phyloP scores from a whole-genome alignment of 2,329 filamentous ascomycete genomes.

The Didymella pinodella region DNA sequence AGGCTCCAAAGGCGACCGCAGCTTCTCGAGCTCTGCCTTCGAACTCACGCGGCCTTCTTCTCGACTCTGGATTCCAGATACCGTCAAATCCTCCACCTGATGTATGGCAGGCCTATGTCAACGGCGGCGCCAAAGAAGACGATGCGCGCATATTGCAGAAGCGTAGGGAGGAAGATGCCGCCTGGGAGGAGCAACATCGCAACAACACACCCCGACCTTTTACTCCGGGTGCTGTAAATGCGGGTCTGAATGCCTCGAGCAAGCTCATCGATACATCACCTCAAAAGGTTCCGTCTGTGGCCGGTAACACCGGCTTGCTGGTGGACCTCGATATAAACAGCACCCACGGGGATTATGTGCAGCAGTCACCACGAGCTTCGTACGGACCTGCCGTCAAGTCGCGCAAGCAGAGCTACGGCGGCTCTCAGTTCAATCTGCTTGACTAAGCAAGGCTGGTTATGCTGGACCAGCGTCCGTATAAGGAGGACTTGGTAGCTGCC shows the following conservation, averaged over 20 bases:
- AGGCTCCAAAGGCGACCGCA: slow-evolving; percentile 19
- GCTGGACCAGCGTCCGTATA: neutral
- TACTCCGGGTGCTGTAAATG: neutral
- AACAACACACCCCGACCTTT: neutral
- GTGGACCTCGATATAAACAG: slow-evolving; percentile 28
- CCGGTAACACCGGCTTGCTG: slow-evolving; percentile 27
- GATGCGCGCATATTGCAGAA: slow-evolving; percentile 29
- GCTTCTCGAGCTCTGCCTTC: slow-evolving; percentile 3
- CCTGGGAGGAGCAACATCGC: slow-evolving; percentile 18
- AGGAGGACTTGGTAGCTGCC: neutral
- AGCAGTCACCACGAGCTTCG: neutral
- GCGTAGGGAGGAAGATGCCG: slow-evolving; percentile 24
- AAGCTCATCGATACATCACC: slow-evolving; percentile 32
- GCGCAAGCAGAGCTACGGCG: neutral
- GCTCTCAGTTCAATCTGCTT: slow-evolving; percentile 21
- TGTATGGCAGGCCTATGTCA: slow-evolving; percentile 29
- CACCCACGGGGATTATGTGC: neutral
- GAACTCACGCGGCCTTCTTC: slow-evolving; percentile 7
- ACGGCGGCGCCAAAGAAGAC: slow-evolving; percentile 31
- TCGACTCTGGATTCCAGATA: slow-evolving; percentile 14
- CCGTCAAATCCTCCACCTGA: slow-evolving; percentile 6
- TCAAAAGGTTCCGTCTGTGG: slow-evolving; percentile 9
- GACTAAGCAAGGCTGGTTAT: slow-evolving; percentile 18
- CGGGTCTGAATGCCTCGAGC: neutral
- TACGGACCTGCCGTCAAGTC: slow-evolving; percentile 13